Percentiles rank a stretch among this genome's conserved stretches.
Conservation (phyloP, 176 grass and related monocot genomes). For the Eleusine indica region DNA sequence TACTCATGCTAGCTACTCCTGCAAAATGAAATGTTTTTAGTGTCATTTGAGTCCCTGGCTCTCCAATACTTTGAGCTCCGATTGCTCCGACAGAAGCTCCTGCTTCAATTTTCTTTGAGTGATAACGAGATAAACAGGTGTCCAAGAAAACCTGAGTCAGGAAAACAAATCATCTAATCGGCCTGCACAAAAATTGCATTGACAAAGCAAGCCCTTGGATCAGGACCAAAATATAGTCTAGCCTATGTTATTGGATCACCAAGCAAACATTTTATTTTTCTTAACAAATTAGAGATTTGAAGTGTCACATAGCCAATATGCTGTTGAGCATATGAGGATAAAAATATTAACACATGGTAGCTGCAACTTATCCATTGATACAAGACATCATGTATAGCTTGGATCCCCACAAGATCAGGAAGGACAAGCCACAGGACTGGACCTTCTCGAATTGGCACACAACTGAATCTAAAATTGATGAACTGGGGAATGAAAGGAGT, state of each 20-base stretch:
- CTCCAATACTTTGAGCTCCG: conserved; percentile 97
- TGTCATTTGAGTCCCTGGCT: conserved; percentile 98
- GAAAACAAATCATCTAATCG: conserved; percentile 7
- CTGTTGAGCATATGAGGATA: background rate
- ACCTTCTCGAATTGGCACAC: background rate
- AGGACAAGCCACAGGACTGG: background rate
- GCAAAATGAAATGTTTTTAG: conserved; percentile 99
- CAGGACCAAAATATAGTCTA: background rate
- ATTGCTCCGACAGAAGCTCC: conserved; percentile 93
- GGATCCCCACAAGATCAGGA: background rate
- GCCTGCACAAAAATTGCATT: conserved; percentile 12
- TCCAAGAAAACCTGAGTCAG: conserved; percentile 87
- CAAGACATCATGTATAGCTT: background rate
- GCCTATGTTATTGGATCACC: conserved; percentile 13
- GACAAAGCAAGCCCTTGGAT: conserved; percentile 21
- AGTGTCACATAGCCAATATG: background rate
- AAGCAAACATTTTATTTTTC: conserved; percentile 23
- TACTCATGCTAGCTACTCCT: conserved; percentile 99
- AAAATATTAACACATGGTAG: conserved; percentile 3
- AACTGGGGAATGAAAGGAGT: conserved; percentile 17
- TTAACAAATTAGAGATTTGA: conserved; percentile 6
- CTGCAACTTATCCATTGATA: conserved; percentile 3
- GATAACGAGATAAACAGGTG: conserved; percentile 92
- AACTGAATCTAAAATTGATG: background rate
- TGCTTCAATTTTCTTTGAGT: conserved; percentile 82